Evolutionary conservation across 2,329 filamentous ascomycete species (phyloP), one percentile per base, ranked within the genome.

Genomic region (Talaromyces sp.): DNA sequence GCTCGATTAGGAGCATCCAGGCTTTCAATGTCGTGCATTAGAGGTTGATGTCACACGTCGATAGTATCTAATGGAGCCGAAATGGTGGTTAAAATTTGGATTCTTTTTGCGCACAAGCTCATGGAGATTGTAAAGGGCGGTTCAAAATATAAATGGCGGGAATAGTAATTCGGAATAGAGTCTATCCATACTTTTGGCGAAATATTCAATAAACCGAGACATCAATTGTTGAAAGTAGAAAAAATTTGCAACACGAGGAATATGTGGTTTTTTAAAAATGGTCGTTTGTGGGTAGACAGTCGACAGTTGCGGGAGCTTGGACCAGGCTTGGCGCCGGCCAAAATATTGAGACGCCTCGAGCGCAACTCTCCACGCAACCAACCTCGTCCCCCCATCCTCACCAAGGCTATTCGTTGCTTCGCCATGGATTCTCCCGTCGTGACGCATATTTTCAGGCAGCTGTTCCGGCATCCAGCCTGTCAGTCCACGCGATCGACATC

Each of bases 341-440:
- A 47, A 27, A 47, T 47, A 47, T 47, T 14, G 42, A 47, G 44
- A 47, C 44, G n/a, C 8, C 44, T 47, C 44, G 44, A 67, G 23
- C 23, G 23, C 23, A 23, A 66, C 64, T 64, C 42, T 63, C 65
- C 63, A 67, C 59, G 61, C 57, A 63, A 65, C 50, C 57, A 59
- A 33, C 58, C 64, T 62, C 66, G 67, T 59, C 66, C 64, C 56
- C 50, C 59, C 56, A 57, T 51, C 58, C 56, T 53, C 60, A 57
- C 51, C 53, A 56, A 51, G 61, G 54, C 56, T 61, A 42, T 23
- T 61, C 61, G 34, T 61, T 18, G 33, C n/a, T 14, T 10, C 16
- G 9, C 55, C 31, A 96, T 96, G 92, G 92, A 96, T 79, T 93
- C 91, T 18, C 89, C 89, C 63, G 81, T 91, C 65, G 83, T 92